Evolutionary conservation across 106 monocot genomes (phyloP).

Genomic region (Platanthera guangdongensis): DNA sequence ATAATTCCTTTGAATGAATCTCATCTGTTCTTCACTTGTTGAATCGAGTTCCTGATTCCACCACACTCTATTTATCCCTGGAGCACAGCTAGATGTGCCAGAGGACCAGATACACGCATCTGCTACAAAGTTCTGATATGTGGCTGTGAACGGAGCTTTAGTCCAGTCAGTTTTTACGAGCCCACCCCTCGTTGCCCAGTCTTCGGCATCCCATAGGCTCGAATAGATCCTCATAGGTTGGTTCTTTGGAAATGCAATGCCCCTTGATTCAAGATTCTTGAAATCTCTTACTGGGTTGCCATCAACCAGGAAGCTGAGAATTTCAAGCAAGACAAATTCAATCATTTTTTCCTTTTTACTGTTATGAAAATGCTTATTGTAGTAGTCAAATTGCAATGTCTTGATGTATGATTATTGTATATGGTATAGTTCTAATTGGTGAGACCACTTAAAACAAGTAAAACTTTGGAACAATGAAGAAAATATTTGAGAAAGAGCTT

Average conservation of each 20-base stretch:
- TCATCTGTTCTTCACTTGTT: conserved; percentile 10
- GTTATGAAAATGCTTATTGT: no score
- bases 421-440: no score
- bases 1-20: conserved; percentile 20
- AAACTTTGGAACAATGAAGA: no score
- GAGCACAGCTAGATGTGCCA: conserved; percentile 17
- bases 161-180: conserved; percentile 55
- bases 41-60: conserved; percentile 12
- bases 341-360: no score
- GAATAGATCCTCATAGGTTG: conserved; percentile 55
- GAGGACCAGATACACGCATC: conserved; percentile 28
- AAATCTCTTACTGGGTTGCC: conserved; percentile 37
- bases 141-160: conserved; percentile 37
- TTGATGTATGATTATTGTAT: no score
- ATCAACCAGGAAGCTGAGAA: conserved; percentile 36
- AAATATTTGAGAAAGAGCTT: no score
- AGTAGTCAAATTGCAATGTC: no score
- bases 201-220: conserved; percentile 50
- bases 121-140: conserved; percentile 34
- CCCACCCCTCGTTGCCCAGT: conserved; percentile 58
- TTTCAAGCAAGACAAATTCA: not conserved
- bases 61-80: conserved; percentile 13
- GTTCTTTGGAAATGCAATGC: conserved; percentile 34
- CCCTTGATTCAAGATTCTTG: conserved; percentile 39
- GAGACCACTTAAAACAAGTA: no score